These are phyloP conservation scores for Colletotrichum sp. DNA, from an alignment of 2,329 filamentous ascomycete species.

Conservation along the genomic window DNA sequence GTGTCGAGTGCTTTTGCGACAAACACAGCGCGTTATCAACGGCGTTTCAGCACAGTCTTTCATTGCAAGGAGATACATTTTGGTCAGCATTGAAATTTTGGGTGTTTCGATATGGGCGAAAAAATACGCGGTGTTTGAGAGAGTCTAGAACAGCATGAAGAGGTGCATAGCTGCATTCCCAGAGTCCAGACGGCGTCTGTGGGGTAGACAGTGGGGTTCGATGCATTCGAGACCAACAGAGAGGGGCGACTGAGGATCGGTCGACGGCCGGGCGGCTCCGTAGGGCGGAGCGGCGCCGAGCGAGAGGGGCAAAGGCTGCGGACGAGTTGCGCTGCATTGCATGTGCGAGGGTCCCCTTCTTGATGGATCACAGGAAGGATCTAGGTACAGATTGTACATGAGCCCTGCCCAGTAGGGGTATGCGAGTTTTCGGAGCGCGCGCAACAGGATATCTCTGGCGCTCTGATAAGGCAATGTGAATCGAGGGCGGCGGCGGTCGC, in stretches of 20 bases:
- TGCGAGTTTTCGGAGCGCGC: neutral
- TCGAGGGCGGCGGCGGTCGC: neutral
- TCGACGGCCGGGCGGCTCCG: neutral
- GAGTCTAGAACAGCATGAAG: slow-evolving; percentile 2
- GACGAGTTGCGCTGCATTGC: neutral
- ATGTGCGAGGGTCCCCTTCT: neutral
- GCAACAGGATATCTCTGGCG: neutral
- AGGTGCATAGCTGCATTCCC: neutral
- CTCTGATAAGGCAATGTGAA: neutral
- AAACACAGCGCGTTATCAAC: neutral
- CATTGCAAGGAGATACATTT: neutral
- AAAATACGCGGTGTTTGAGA: neutral
- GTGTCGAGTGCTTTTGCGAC: neutral
- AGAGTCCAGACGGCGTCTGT: slow-evolving; percentile 5
- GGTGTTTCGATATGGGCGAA: slow-evolving; percentile 9
- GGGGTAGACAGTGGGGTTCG: neutral
- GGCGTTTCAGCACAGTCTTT: slow-evolving; percentile 1
- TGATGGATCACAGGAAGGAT: neutral
- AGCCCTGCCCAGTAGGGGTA: neutral
- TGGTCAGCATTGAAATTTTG: neutral
- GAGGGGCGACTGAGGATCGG: neutral
- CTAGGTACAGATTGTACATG: neutral
- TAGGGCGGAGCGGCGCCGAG: neutral
- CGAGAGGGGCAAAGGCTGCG: neutral
- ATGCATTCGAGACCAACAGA: neutral